Evolutionary conservation across 768 basidiomycete genomes (phyloP).

Genomic region (Collybiopsis confluens): DNA sequence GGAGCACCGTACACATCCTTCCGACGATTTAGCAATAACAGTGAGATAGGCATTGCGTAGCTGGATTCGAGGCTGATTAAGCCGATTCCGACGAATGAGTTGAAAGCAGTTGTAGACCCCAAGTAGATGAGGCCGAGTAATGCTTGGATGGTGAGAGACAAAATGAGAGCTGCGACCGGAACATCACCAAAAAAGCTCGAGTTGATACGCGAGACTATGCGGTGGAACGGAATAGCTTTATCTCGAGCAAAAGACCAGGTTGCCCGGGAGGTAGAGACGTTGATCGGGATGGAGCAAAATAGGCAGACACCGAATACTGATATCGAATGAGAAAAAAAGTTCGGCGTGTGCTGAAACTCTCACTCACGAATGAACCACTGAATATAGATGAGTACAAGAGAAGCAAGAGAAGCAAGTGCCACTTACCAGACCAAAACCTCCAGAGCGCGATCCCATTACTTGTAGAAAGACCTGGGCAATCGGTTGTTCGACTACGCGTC

Average conservation of each 20-base stretch:
- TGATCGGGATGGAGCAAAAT: constrained; percentile 65
- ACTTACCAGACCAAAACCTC: constrained; percentile 58
- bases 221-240: constrained; percentile 54
- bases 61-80: constrained; percentile 65
- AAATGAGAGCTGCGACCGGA: constrained; percentile 55
- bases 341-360: not conserved
- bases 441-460: constrained; percentile 57
- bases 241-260: constrained; percentile 73
- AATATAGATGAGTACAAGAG: constrained; percentile 7
- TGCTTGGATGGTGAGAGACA: constrained; percentile 54
- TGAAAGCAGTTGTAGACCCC: constrained; percentile 59
- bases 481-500: constrained; percentile 35
- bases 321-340: constrained; percentile 7
- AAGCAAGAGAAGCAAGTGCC: not conserved
- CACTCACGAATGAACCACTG: constrained; percentile 41
- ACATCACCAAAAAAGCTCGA: constrained; percentile 35
- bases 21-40: constrained; percentile 43
- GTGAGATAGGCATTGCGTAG: constrained; percentile 59
- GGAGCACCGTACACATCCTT: constrained; percentile 44
- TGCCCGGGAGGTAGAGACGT: constrained; percentile 62
- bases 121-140: constrained; percentile 61
- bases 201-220: constrained; percentile 43
- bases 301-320: constrained; percentile 50
- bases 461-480: constrained; percentile 59
- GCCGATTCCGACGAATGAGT: constrained; percentile 63